phyloP scores from a whole-genome alignment of 192 early-diverging fungal species.

The Jimgerdemannia lactiflua region DNA sequence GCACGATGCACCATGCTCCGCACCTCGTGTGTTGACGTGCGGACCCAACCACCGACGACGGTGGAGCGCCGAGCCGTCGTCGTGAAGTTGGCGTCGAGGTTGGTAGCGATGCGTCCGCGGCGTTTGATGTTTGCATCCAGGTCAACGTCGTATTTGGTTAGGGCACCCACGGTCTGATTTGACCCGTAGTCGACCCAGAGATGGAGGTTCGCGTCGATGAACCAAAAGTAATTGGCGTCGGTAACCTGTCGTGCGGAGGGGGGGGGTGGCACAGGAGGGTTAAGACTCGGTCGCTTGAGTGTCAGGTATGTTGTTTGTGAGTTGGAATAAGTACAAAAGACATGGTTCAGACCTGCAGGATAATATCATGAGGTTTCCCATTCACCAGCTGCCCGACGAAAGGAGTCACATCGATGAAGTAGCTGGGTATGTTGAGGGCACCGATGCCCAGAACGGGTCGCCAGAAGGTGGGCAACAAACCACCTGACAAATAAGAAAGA shows the following conservation, averaged over 20 bases:
- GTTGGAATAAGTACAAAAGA: too few relatives aligned
- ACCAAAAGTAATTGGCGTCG: slow-evolving; percentile 10
- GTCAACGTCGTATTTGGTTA: background rate
- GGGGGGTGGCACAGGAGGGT: too few relatives aligned
- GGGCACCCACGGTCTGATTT: slow-evolving; percentile 5
- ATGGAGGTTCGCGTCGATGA: slow-evolving; percentile 18
- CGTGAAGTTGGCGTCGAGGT: slow-evolving; percentile 7
- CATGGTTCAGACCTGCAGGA: background rate
- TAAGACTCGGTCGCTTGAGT: too few relatives aligned
- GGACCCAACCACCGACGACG: slow-evolving; percentile 7
- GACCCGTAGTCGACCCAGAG: slow-evolving; percentile 15
- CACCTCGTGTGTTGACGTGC: slow-evolving; percentile 10
- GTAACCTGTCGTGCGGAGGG: too few relatives aligned
- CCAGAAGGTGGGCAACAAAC: slow-evolving; percentile 15
- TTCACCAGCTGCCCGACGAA: slow-evolving; percentile 18
- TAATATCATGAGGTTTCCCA: slow-evolving; percentile 15
- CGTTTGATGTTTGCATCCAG: slow-evolving; percentile 9
- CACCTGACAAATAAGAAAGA: too few relatives aligned
- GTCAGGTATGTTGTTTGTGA: too few relatives aligned
- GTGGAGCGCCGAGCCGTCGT: background rate
- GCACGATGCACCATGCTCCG: background rate
- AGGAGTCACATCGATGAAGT: slow-evolving; percentile 14
- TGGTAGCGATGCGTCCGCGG: slow-evolving; percentile 1
- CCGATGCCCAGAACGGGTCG: slow-evolving; percentile 9
- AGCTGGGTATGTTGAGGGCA: slow-evolving; percentile 15